phyloP scores from a whole-genome alignment of 2,329 filamentous ascomycete species.

The Neonectria hederae region DNA sequence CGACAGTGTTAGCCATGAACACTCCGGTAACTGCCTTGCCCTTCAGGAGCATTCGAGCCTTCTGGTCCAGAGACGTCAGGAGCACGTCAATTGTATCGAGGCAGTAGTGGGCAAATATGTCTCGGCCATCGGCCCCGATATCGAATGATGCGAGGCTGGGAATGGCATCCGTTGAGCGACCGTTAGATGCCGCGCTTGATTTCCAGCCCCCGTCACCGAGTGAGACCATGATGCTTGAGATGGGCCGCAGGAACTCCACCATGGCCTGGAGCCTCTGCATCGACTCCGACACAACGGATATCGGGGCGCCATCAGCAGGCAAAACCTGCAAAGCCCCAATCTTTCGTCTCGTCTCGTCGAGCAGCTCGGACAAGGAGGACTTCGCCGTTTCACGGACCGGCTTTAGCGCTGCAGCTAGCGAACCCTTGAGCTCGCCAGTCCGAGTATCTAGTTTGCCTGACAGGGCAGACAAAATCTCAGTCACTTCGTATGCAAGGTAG shows the following conservation, averaged over 20 bases:
- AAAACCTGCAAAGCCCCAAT: slow-evolving; percentile 72
- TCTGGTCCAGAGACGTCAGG: slow-evolving; percentile 77
- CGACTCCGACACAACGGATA: slow-evolving; percentile 82
- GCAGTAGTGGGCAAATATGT: slow-evolving; percentile 90
- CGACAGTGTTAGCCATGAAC: slow-evolving; percentile 89
- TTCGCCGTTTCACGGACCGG: slow-evolving; percentile 94
- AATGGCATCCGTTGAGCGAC: slow-evolving; percentile 69
- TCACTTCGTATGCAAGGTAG: slow-evolving; percentile 93
- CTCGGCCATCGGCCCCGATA: slow-evolving; percentile 85
- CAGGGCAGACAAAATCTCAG: slow-evolving; percentile 85
- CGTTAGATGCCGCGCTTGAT: slow-evolving; percentile 58
- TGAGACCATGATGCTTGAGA: slow-evolving; percentile 90
- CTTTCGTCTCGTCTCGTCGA: slow-evolving; percentile 83
- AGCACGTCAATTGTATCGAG: slow-evolving; percentile 87
- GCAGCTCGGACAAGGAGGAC: slow-evolving; percentile 79
- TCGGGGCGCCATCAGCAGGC: slow-evolving; percentile 79
- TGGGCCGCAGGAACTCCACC: slow-evolving; percentile 84
- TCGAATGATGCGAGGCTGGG: slow-evolving; percentile 83
- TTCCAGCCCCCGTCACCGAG: slow-evolving; percentile 94
- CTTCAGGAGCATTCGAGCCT: slow-evolving; percentile 77
- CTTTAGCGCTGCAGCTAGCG: slow-evolving; percentile 85
- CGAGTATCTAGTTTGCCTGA: slow-evolving; percentile 82
- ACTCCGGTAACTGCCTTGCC: slow-evolving; percentile 83
- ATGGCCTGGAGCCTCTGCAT: slow-evolving; percentile 89
- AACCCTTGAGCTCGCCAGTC: slow-evolving; percentile 85